Conservation (phyloP, 768 basidiomycete species). For the Paxillus ammoniavirescens region DNA sequence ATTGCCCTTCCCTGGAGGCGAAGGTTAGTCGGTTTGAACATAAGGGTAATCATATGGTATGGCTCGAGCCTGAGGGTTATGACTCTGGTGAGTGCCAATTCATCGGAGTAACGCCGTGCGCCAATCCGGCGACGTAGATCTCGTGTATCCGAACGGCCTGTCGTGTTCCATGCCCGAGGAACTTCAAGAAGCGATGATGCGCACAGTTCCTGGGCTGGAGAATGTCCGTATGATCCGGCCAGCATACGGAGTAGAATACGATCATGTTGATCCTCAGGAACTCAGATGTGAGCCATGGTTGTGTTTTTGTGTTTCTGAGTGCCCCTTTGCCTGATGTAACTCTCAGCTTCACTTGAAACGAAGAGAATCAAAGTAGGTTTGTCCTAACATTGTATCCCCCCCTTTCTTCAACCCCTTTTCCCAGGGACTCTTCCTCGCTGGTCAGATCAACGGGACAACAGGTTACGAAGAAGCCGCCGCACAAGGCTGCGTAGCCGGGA, state of each 20-base stretch:
- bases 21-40: slow-evolving; percentile 80
- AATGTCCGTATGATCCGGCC: slow-evolving; percentile 80
- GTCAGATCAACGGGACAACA: slow-evolving; percentile 92
- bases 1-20: slow-evolving; percentile 88
- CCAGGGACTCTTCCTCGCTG: slow-evolving; percentile 82
- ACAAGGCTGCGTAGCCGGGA: slow-evolving; percentile 84
- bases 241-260: slow-evolving; percentile 93
- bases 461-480: slow-evolving; percentile 95
- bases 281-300: slow-evolving; percentile 53
- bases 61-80: slow-evolving; percentile 92
- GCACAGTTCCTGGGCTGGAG: slow-evolving; percentile 82
- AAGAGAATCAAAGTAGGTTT: slow-evolving; percentile 65
- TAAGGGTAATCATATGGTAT: slow-evolving; percentile 70
- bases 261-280: slow-evolving; percentile 85
- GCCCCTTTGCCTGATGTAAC: neutral
- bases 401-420: neutral
- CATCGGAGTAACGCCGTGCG: neutral
- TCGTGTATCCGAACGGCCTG: slow-evolving; percentile 89
- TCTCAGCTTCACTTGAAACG: slow-evolving; percentile 76
- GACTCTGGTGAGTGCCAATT: slow-evolving; percentile 62
- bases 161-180: slow-evolving; percentile 89
- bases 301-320: neutral
- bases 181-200: slow-evolving; percentile 78
- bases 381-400: neutral
- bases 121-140: slow-evolving; percentile 41